Evolutionary conservation across 2,329 filamentous ascomycete genomes (phyloP).

Genomic region (Cercospora zeae-maydis): DNA sequence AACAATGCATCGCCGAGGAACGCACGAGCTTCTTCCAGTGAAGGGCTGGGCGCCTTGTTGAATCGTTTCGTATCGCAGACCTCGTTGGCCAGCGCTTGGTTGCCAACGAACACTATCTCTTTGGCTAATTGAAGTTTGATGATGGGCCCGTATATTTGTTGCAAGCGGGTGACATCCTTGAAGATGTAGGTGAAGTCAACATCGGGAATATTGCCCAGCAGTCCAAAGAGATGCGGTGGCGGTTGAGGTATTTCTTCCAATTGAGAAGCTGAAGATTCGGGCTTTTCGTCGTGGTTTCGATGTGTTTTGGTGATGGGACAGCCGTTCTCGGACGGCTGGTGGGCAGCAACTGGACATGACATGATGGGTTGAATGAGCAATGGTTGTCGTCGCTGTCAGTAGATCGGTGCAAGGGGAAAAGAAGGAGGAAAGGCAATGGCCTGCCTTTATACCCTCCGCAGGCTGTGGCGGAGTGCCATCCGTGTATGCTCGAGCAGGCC

Average conservation of each 20-base stretch:
- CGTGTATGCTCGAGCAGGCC: background rate
- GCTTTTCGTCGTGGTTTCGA: background rate
- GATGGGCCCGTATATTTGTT: slow-evolving; percentile 26
- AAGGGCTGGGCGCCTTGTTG: slow-evolving; percentile 53
- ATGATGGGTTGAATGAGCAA: background rate
- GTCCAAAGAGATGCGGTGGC: slow-evolving; percentile 12
- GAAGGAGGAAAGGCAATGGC: background rate
- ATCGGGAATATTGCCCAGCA: slow-evolving; percentile 23
- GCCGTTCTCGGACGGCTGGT: background rate
- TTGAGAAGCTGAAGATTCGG: background rate
- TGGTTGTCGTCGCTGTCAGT: background rate
- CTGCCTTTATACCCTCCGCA: background rate
- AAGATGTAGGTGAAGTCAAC: slow-evolving; percentile 18
- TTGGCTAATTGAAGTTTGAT: slow-evolving; percentile 17
- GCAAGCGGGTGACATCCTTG: slow-evolving; percentile 16
- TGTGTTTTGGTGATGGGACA: background rate
- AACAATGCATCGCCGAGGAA: slow-evolving; percentile 47
- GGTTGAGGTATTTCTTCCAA: slow-evolving; percentile 24
- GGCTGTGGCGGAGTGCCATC: background rate
- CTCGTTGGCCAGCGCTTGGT: slow-evolving; percentile 37
- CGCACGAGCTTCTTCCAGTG: slow-evolving; percentile 56
- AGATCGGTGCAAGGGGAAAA: background rate
- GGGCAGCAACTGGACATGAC: background rate
- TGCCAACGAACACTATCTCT: slow-evolving; percentile 21
- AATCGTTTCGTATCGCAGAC: slow-evolving; percentile 47